Percentiles rank a stretch among this genome's conserved stretches.
Evolutionary conservation across 108 stramenopile species (phyloP).

Genomic region (Stephanodiscus triporus): DNA sequence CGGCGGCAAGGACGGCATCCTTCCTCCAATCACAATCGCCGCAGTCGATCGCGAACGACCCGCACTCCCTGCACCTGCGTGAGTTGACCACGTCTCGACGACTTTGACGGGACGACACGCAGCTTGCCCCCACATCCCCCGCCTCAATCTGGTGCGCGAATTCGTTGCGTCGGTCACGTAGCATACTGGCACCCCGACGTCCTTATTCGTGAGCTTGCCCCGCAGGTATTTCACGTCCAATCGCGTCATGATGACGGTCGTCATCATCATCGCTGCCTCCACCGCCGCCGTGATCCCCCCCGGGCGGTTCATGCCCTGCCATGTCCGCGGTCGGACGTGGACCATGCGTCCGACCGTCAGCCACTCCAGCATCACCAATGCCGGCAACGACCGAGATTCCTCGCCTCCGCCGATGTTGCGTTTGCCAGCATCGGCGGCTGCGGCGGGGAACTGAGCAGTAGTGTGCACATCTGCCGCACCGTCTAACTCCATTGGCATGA

Average conservation of each 20-base stretch:
- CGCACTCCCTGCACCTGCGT: slow-evolving; percentile 55
- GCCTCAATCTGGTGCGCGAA: not conserved
- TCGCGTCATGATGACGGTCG: too few relatives aligned
- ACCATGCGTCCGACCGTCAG: slow-evolving; percentile 56
- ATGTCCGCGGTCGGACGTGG: slow-evolving; percentile 63
- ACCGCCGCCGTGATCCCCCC: slow-evolving; percentile 50
- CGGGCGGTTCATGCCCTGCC: slow-evolving; percentile 71
- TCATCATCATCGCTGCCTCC: not conserved
- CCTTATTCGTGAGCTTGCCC: not conserved
- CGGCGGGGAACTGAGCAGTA: too few relatives aligned
- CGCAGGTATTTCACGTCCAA: slow-evolving; percentile 52
- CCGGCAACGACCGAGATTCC: not conserved
- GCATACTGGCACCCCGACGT: not conserved
- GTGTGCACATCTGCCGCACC: too few relatives aligned
- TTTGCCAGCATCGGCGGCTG: too few relatives aligned
- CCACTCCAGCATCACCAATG: not conserved
- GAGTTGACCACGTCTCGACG: not conserved
- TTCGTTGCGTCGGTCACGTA: not conserved
- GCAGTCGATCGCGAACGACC: slow-evolving; percentile 63
- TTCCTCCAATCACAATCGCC: slow-evolving; percentile 63
- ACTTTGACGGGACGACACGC: not conserved
- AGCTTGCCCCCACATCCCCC: not conserved
- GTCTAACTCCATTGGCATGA: too few relatives aligned
- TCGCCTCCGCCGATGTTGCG: too few relatives aligned
- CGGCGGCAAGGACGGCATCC: slow-evolving; percentile 16